phyloP scores from a whole-genome alignment of 352 stramenopile species.

The Pythium rishiriense region DNA sequence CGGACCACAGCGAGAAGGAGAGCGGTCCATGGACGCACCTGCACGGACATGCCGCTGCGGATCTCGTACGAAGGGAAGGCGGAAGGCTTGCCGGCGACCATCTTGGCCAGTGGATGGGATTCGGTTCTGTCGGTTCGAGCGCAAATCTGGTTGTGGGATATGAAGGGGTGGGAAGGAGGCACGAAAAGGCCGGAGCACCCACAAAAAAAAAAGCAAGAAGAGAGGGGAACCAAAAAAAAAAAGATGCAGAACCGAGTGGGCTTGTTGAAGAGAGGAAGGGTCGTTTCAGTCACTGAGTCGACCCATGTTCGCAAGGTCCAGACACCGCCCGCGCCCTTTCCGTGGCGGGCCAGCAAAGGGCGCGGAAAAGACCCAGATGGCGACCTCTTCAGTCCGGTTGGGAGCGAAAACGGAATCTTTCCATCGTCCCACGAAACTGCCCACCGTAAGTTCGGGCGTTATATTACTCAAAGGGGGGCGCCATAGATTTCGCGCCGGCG shows the following conservation, averaged over 20 bases:
- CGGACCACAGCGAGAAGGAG: not conserved
- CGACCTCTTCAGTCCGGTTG: slow-evolving; percentile 7
- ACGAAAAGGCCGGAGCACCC: slow-evolving; percentile 23
- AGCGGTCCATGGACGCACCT: slow-evolving; percentile 32
- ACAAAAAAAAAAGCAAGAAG: slow-evolving; percentile 9
- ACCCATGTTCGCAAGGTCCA: slow-evolving; percentile 8
- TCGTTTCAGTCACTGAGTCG: slow-evolving; percentile 24
- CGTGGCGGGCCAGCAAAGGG: slow-evolving; percentile 1
- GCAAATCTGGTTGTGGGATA: slow-evolving; percentile 30
- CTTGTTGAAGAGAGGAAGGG: slow-evolving; percentile 11
- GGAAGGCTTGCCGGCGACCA: slow-evolving; percentile 25
- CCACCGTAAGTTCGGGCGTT: not conserved
- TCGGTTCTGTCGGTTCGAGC: slow-evolving; percentile 7
- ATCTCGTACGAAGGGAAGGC: slow-evolving; percentile 47
- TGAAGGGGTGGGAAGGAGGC: slow-evolving; percentile 1
- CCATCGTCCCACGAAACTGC: slow-evolving; percentile 9
- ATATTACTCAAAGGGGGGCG: slow-evolving; percentile 9
- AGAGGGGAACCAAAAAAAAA: slow-evolving; percentile 12
- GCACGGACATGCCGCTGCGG: slow-evolving; percentile 82
- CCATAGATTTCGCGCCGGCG: slow-evolving; percentile 3
- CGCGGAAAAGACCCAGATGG: slow-evolving; percentile 22
- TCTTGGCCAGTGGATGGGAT: slow-evolving; percentile 2
- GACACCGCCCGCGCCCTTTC: not conserved
- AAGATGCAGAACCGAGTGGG: not conserved
- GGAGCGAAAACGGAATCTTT: slow-evolving; percentile 21